These are phyloP conservation scores for Mortierella hygrophila DNA, from an alignment of 192 early-diverging fungal genomes.

Conservation along the genomic window DNA sequence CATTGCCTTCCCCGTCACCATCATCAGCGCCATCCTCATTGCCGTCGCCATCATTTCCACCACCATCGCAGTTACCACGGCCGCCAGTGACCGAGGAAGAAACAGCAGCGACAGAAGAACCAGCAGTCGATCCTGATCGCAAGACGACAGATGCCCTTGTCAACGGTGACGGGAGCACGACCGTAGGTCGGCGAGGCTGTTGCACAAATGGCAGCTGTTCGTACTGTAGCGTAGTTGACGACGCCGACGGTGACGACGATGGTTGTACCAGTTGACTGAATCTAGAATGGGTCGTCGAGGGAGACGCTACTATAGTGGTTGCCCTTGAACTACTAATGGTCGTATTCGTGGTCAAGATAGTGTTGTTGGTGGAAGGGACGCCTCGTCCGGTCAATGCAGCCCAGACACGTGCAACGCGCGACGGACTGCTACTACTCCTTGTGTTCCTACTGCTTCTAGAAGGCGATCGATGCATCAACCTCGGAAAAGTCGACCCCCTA, in stretches of 20 bases:
- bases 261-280: not conserved
- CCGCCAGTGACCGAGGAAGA: not conserved
- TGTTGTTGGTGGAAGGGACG: no score
- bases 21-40: not conserved
- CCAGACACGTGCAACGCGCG: not conserved
- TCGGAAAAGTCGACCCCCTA: not conserved
- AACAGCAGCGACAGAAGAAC: not conserved
- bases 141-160: not conserved
- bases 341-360: not conserved
- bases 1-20: not conserved
- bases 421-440: not conserved
- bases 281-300: not conserved
- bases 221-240: not conserved
- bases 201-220: not conserved
- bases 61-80: not conserved
- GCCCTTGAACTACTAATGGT: not conserved
- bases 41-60: not conserved
- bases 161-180: not conserved
- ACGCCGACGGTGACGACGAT: not conserved
- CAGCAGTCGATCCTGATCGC: not conserved
- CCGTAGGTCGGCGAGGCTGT: not conserved
- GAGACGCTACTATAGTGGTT: not conserved
- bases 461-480: not conserved
- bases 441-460: not conserved
- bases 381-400: not conserved